Conservation (phyloP, 139 green algal species). For the Nannochloris sp. region DNA sequence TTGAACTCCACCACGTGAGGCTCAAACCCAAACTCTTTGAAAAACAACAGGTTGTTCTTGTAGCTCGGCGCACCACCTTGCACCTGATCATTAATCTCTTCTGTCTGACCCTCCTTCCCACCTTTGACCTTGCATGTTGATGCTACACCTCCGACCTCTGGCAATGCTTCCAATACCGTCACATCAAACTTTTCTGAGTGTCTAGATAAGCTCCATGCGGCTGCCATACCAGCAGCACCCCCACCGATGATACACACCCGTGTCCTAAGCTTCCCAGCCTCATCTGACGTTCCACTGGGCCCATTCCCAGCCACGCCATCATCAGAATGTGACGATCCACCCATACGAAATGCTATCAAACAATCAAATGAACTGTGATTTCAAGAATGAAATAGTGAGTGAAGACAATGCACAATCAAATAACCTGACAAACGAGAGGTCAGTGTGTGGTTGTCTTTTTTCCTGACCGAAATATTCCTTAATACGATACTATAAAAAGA, state of each 20-base stretch:
- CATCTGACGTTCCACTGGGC: too few relatives aligned
- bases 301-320: too few relatives aligned
- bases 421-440: too few relatives aligned
- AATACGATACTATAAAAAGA: too few relatives aligned
- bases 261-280: conserved; percentile 8
- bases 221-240: conserved; percentile 48
- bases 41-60: conserved; percentile 47
- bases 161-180: conserved; percentile 47
- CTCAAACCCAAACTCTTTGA: conserved; percentile 49
- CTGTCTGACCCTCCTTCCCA: conserved; percentile 13
- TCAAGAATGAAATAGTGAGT: too few relatives aligned
- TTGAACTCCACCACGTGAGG: conserved; percentile 38
- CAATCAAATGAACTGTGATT: too few relatives aligned
- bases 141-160: conserved; percentile 46
- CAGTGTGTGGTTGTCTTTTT: too few relatives aligned
- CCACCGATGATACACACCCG: conserved; percentile 44
- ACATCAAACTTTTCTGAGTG: conserved; percentile 47
- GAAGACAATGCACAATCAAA: too few relatives aligned
- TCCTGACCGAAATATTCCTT: too few relatives aligned
- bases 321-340: too few relatives aligned
- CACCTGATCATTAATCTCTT: conserved; percentile 57
- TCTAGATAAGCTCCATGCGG: conserved; percentile 47
- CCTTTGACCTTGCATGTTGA: conserved; percentile 20
- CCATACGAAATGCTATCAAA: too few relatives aligned
- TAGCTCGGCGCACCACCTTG: conserved; percentile 54